These are phyloP conservation scores for Diaporthe citrichinensis DNA, from an alignment of 2,329 filamentous ascomycete genomes.

Conservation along the genomic window DNA sequence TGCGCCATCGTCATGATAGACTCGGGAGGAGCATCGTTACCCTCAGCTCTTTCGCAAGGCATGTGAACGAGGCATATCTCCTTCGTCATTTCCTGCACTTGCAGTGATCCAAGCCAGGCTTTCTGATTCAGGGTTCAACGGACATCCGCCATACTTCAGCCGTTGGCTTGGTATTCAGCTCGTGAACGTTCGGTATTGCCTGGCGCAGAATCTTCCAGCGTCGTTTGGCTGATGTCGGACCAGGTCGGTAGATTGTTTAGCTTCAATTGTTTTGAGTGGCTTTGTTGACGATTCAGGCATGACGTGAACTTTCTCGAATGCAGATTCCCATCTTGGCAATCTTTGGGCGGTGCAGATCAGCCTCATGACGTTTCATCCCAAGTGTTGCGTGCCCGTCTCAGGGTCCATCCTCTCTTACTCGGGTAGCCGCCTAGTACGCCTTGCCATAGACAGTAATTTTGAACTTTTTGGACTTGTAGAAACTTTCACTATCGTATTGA, in stretches of 20 bases:
- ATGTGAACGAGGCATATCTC: not conserved
- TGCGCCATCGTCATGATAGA: not conserved
- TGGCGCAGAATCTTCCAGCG: not conserved
- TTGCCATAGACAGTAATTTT: not conserved
- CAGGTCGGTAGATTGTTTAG: not conserved
- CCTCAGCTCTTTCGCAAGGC: not conserved
- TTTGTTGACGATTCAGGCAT: not conserved
- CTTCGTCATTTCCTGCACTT: not conserved
- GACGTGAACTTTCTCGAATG: not conserved
- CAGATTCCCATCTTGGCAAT: not conserved
- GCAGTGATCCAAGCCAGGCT: not conserved
- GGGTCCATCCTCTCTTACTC: not conserved
- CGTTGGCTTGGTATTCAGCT: not conserved
- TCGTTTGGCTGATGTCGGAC: not conserved
- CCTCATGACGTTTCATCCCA: slow-evolving; percentile 22
- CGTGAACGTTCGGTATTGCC: not conserved
- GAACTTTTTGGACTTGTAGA: not conserved
- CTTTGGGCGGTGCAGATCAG: not conserved
- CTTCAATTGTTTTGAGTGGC: not conserved
- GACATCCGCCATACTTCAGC: slow-evolving; percentile 9
- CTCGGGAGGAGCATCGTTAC: not conserved
- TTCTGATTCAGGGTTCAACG: not conserved
- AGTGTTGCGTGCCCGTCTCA: not conserved
- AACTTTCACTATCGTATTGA: not conserved
- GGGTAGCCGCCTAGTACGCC: not conserved